Evolutionary conservation across 140 eudicot genomes (phyloP), one percentile per base, ranked within the genome.

Genomic region (Bidens hawaiensis): DNA sequence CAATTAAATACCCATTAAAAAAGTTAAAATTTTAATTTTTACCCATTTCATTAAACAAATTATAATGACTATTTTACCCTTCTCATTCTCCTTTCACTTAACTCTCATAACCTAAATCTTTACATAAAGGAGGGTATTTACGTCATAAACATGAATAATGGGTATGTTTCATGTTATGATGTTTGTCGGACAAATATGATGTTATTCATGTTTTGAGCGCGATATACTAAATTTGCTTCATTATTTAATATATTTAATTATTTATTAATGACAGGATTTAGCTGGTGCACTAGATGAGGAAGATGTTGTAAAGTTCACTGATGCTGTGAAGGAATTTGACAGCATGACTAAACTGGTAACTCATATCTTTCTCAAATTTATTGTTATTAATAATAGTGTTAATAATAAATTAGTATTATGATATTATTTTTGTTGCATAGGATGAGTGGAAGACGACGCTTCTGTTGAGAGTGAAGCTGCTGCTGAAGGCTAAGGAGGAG

Each of bases 381-480:
- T 19, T 18, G 45, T 27, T 57, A 17, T 31, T 16, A 38, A 28
- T 10, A n/a, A n/a, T n/a, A n/a, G 6, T 31, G 38, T 31, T 31
- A 31, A 5, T 31, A 5, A 31, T 31, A 5, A 1, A 4, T 3
- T 57, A 8, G 16, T n/a, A 11, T 57, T 30, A 33, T 27, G 14
- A 28, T 26, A 17, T 16, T 31, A 17, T 4, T 16, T 36, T 21
- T 62, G 49, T 40, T 52, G 28, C 12, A 4, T 59, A 85, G 95
- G 95, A 85, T 74, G 84, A 85, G 50, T 89, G 97, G 97, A 89
- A 76, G 77, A 89, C 97, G 18, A 89, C 95, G n/a, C 95, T 89
- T 45, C 74, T 89, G 16, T 60, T 89, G 83, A 89, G 97, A 79
- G 97, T 85, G 69, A 89, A 89, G 81, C 81, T 82, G 65, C 67